Base-by-base conservation (phyloP, 2,329 filamentous ascomycete species). In the Endoconidiophora polonica region DNA sequence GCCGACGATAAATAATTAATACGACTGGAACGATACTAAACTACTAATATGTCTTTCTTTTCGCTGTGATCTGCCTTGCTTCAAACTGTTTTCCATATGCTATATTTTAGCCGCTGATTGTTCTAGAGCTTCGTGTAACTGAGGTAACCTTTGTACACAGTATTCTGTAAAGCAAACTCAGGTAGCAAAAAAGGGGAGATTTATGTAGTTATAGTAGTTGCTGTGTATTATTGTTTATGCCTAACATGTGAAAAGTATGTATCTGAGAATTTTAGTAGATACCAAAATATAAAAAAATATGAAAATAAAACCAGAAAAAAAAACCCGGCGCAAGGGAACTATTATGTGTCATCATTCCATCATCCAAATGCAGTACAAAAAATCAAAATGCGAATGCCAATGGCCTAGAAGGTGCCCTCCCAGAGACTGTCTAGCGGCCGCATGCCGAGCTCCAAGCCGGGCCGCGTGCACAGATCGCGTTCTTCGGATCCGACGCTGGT, bases 341-440 rank as follows among this genome's bases (percentile, higher is more conserved):
- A 29, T 29, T 29, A 29, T 29, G 26, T 29, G 26, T 6, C 6
- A 29, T 29, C 26, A 33, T 33, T 33, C 18, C 40, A 9, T 42
- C 40, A 10, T 23, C 23, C 7, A 33, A 44, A 23, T 12, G 7
- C 29, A 47, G 39, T 24, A 10, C 9, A 48, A n/a, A 36, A 33
- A 33, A 33, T 33, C 29, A 33, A 33, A 33, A 33, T 33, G 29
- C 29, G 20, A 39, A 22, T 40, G 44, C 7, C 24, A 36, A 14
- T 29, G 9, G 22, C 36, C 46, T 41, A 49, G 24, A 55, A 33
- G 42, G 22, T 14, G 6, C 67, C 68, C 54, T 62, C 60, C 64
- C 64, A 66, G 4, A 65, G 57, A 29, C 56, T 57, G 49, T 66
- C 64, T 44, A 59, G 58, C 1, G 64, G 64, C 14, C 62, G 55